A percentile compares a stretch with the other conserved stretches of the same genome.
phyloP scores from a whole-genome alignment of 2,329 filamentous ascomycete genomes.

The Alternaria postmessia region DNA sequence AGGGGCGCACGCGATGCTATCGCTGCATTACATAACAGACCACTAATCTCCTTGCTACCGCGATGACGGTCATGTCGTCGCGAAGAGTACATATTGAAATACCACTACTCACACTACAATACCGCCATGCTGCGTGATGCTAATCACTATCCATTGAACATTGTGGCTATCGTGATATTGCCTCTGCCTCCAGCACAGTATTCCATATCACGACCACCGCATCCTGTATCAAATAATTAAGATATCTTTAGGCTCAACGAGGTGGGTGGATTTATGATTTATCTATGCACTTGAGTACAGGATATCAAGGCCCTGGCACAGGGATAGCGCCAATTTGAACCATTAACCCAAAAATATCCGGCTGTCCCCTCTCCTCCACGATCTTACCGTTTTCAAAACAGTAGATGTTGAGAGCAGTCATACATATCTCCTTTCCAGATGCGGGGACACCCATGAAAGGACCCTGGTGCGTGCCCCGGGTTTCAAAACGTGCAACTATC shows the following conservation, averaged over 20 bases:
- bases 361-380: too few species aligned
- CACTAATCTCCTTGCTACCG: neutral
- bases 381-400: too few species aligned
- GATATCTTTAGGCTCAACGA: neutral
- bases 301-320: neutral
- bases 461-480: conserved; percentile 2
- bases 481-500: neutral
- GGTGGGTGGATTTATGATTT: neutral
- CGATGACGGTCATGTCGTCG: neutral
- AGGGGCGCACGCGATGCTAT: neutral
- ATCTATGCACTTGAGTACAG: neutral
- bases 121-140: neutral
- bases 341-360: too few species aligned
- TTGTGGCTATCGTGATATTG: neutral
- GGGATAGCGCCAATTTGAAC: too few species aligned
- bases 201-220: neutral
- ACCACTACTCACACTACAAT: neutral
- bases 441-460: neutral
- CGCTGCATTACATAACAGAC: conserved; percentile 2
- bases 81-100: conserved; percentile 1
- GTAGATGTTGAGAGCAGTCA: too few species aligned
- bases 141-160: neutral
- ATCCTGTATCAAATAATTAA: neutral
- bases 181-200: neutral
- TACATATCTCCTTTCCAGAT: neutral